These are phyloP conservation scores for Cylindrotheca fusiformis DNA, from an alignment of 108 stramenopile species.

Conservation along the genomic window DNA sequence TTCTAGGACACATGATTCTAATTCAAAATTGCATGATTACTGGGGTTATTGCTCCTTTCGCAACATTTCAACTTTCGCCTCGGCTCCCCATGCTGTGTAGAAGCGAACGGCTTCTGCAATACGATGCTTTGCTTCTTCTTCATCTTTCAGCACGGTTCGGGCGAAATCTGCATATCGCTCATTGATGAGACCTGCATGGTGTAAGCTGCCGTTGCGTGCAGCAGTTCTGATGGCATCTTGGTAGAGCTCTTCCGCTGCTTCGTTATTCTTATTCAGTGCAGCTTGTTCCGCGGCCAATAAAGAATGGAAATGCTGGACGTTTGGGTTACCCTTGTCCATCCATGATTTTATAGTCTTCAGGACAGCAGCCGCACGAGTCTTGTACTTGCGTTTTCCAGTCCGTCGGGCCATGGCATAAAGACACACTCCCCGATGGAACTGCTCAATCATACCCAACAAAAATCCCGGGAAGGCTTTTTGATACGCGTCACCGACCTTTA, in stretches of 20 bases:
- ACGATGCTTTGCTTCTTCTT: slow-evolving; percentile 9
- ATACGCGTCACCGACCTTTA: not conserved
- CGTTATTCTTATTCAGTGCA: not conserved
- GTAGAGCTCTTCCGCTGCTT: not conserved
- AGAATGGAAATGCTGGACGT: slow-evolving; percentile 4
- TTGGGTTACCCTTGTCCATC: slow-evolving; percentile 13
- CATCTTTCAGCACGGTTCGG: not conserved
- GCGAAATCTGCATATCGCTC: slow-evolving; percentile 10
- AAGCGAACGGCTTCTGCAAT: slow-evolving; percentile 1
- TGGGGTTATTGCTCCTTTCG: too few relatives aligned
- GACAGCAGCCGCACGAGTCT: not conserved
- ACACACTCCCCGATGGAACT: slow-evolving; percentile 9
- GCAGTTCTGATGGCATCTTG: not conserved
- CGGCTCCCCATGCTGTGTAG: slow-evolving; percentile 11
- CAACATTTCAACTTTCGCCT: slow-evolving; percentile 8
- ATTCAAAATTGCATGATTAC: too few relatives aligned
- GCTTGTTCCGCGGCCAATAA: slow-evolving; percentile 3
- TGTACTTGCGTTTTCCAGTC: slow-evolving; percentile 14
- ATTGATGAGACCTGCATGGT: slow-evolving; percentile 4
- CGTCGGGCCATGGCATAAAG: slow-evolving; percentile 19
- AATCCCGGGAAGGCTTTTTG: not conserved
- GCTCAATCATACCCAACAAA: not conserved
- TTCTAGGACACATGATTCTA: too few relatives aligned
- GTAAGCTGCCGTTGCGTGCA: not conserved
- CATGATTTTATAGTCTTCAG: slow-evolving; percentile 6